Evolutionary conservation across 2,329 filamentous ascomycete species (phyloP).

Genomic region (Penicillium sp.): DNA sequence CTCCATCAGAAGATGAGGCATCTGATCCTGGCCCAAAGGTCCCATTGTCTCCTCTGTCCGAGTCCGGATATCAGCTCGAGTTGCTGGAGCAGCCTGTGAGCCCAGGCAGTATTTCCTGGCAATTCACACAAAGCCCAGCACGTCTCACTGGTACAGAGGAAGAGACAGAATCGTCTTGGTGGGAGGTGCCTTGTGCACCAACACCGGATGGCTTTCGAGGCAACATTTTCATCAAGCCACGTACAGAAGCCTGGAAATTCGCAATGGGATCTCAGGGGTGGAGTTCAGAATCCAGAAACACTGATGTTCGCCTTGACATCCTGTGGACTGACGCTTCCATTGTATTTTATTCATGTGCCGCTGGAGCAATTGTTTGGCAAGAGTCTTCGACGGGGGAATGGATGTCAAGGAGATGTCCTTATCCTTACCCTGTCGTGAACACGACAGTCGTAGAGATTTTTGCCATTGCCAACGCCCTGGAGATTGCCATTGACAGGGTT

Average conservation of each 20-base stretch:
- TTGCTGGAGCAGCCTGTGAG: too few species aligned
- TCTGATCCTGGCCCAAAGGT: too few species aligned
- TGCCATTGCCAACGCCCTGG: neutral
- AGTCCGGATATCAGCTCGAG: too few species aligned
- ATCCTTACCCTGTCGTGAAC: neutral
- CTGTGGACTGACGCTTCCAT: slow-evolving; percentile 2
- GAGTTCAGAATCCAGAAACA: neutral
- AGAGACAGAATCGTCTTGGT: too few species aligned
- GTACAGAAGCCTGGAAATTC: neutral
- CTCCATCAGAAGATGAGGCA: too few species aligned
- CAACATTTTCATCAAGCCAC: neutral
- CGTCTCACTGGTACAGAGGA: too few species aligned
- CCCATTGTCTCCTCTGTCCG: too few species aligned
- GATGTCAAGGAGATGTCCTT: neutral
- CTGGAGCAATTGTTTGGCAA: neutral
- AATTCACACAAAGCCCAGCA: too few species aligned
- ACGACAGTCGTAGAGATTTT: neutral
- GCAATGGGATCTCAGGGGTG: neutral
- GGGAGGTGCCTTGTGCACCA: too few species aligned
- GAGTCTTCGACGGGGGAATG: neutral
- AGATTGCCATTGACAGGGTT: neutral
- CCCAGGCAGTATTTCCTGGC: too few species aligned
- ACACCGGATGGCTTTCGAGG: neutral
- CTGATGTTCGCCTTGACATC: neutral
- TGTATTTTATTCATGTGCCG: neutral